Evolutionary conservation across 345 rosid genomes (phyloP), one percentile per base, ranked within the genome.

Genomic region (Eutrema japonicum): DNA sequence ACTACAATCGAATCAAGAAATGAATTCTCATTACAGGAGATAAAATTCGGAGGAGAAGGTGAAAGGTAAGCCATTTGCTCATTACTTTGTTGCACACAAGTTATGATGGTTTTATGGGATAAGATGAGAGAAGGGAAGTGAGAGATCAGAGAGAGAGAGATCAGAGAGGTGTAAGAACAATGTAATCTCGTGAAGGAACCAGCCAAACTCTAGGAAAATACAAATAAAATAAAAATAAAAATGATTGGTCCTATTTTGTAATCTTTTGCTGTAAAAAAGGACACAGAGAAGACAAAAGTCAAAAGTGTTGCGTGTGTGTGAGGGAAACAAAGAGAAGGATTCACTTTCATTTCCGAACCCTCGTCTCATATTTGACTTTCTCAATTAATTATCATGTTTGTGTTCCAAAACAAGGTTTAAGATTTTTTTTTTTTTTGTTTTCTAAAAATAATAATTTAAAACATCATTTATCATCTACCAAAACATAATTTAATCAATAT

Each of bases 1-100:
- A 36, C 9, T 2, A 86, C 83, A 3, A 89, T 62, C 38, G 89
- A 85, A 41, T 84, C 85, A 14, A 82, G 79, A 72, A 68, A 67
- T 10, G 81, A 81, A 64, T 64, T 79, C 13, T 76, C 86, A n/a
- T 72, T n/a, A 55, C 69, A 84, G 2, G 69, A 59, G 50, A 73
- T 51, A 0, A 64, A 52, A 66, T 35, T 70, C 3, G 71, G 69
- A 48, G 72, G 50, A 36, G 85, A 51, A 56, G 75, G 61, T 80
- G 84, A 82, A 73, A 52, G 49, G 66, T 80, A 52, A 78, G 84
- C 79, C 88, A 82, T 77, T 64, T 61, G 53, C 32, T 64, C 56
- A 49, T 22, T 63, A 5, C 10, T 64, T 12, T 70, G 66, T 55
- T 57, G 37, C 48, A 41, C 3, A 56, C 55, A 71, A 71, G 49